These are phyloP conservation scores for Yamadazyma membranifaciens DNA, from an alignment of 1,139 yeast species.

Conservation along the genomic window DNA sequence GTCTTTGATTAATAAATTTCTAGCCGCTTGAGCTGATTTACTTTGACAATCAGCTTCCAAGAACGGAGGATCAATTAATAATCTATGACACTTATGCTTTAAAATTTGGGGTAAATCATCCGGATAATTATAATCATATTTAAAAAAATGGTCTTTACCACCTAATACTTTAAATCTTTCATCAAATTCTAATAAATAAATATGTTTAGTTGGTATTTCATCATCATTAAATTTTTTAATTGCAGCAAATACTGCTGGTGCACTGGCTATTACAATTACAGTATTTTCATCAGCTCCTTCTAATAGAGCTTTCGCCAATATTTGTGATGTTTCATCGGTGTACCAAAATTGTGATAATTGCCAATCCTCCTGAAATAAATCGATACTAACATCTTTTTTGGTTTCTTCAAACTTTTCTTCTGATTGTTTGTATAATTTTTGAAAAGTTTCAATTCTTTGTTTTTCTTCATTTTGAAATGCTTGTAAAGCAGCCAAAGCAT, in stretches of 20 bases:
- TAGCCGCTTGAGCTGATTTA: conserved; percentile 70
- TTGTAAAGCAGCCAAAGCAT: conserved; percentile 73
- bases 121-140: conserved; percentile 76
- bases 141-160: conserved; percentile 59
- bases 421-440: conserved; percentile 54
- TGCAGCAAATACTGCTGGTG: conserved; percentile 91
- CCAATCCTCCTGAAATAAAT: conserved; percentile 86
- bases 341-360: conserved; percentile 93
- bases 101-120: conserved; percentile 57
- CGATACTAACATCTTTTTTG: conserved; percentile 41
- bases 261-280: conserved; percentile 74
- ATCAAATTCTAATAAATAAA: conserved; percentile 77
- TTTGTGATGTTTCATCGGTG: conserved; percentile 65
- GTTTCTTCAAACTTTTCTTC: conserved; percentile 46
- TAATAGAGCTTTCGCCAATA: conserved; percentile 64
- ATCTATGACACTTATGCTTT: conserved; percentile 62
- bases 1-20: conserved; percentile 50
- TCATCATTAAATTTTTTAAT: conserved; percentile 52
- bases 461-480: conserved; percentile 71
- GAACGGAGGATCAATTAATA: conserved; percentile 89
- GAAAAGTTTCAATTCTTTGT: conserved; percentile 58
- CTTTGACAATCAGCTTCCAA: conserved; percentile 78
- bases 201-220: conserved; percentile 61
- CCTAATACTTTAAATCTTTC: conserved; percentile 71
- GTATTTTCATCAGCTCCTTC: conserved; percentile 75